A percentile compares a stretch with the other conserved stretches of the same genome.
Conservation (phyloP, 495 filamentous ascomycete genomes). For the Emericellopsis terricola region DNA sequence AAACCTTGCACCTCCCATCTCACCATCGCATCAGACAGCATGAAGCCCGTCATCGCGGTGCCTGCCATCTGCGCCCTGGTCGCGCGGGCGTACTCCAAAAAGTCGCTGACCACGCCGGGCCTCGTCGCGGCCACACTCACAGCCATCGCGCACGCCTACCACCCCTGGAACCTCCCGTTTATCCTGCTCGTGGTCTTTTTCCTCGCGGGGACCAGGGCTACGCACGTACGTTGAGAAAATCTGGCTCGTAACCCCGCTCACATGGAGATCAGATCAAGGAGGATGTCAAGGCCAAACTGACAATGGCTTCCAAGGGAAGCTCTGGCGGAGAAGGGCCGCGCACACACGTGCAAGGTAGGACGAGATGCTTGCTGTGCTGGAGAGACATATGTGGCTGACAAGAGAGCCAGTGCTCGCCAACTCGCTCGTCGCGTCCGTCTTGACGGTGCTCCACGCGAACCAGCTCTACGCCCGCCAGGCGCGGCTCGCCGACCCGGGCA, state of each 20-base stretch:
- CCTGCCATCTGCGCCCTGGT: constrained; percentile 44
- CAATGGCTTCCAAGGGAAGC: constrained; percentile 51
- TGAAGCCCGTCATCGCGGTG: constrained; percentile 55
- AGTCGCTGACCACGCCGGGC: constrained; percentile 60
- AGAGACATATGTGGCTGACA: too few species aligned
- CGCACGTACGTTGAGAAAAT: constrained; percentile 44
- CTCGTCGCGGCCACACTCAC: constrained; percentile 51
- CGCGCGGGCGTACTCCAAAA: constrained; percentile 50
- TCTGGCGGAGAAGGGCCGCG: constrained; percentile 63
- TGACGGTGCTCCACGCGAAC: constrained; percentile 53
- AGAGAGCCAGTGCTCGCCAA: constrained; percentile 69
- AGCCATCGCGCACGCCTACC: constrained; percentile 61
- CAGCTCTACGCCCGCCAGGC: constrained; percentile 31
- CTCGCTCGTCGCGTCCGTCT: constrained; percentile 54
- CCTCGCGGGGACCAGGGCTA: constrained; percentile 62
- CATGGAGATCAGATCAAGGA: constrained; percentile 82
- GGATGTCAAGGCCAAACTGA: constrained; percentile 64
- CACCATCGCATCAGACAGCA: too few species aligned
- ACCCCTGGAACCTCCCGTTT: constrained; percentile 86
- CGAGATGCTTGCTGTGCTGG: too few species aligned
- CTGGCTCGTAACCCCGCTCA: background rate
- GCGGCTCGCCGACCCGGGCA: constrained; percentile 6
- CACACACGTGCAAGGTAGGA: constrained; percentile 52
- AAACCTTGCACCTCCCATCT: too few species aligned
- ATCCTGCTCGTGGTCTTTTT: constrained; percentile 73